Evolutionary conservation across 129 eudicot genomes (phyloP).

Genomic region (Escallonia rubra): DNA sequence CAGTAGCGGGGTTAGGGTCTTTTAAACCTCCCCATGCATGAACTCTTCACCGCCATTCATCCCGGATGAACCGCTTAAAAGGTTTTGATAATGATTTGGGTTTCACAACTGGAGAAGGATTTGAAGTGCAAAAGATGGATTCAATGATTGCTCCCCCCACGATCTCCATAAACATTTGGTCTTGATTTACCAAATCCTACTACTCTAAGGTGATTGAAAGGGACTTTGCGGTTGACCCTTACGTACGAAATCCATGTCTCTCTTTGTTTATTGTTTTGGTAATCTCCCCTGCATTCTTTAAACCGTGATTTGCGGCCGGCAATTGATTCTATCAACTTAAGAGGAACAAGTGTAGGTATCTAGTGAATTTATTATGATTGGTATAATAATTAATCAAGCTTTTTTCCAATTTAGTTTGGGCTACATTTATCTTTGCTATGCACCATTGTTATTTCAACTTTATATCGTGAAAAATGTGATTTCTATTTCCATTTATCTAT

Average conservation of each 20-base stretch:
- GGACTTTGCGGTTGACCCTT: background rate
- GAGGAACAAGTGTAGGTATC: too few relatives aligned
- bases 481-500: too few relatives aligned
- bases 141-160: conserved; percentile 13
- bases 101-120: conserved; percentile 2
- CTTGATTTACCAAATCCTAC: background rate
- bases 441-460: too few relatives aligned
- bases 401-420: too few relatives aligned
- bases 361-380: too few relatives aligned
- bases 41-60: background rate
- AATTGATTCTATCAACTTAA: too few relatives aligned
- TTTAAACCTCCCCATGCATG: background rate
- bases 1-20: too few relatives aligned
- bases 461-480: too few relatives aligned
- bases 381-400: too few relatives aligned
- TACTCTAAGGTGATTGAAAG: background rate
- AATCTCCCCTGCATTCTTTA: too few relatives aligned
- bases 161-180: background rate
- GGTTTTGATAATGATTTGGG: background rate
- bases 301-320: too few relatives aligned
- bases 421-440: too few relatives aligned
- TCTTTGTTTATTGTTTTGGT: background rate
- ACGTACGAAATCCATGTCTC: background rate
- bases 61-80: background rate
- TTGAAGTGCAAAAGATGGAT: background rate